phyloP scores from a whole-genome alignment of 176 grass and related monocot genomes.

The Aegilops speltoides region DNA sequence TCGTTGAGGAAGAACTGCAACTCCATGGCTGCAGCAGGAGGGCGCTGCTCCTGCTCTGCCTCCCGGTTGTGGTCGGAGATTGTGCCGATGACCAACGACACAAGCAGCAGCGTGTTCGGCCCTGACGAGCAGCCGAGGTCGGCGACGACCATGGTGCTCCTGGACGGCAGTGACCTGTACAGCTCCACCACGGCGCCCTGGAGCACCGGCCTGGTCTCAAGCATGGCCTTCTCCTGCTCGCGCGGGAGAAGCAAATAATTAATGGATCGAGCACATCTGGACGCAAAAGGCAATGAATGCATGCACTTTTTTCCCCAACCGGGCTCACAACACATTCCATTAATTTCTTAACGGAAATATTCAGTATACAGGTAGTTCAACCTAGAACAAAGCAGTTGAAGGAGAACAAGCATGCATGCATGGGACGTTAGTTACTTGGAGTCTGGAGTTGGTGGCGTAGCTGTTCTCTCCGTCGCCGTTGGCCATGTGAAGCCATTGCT shows the following conservation, averaged over 20 bases:
- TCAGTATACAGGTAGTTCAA: too few species aligned
- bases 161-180: neutral
- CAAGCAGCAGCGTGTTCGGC: constrained; percentile 29
- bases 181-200: constrained; percentile 16
- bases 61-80: neutral
- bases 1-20: constrained; percentile 63
- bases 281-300: neutral
- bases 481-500: constrained; percentile 18
- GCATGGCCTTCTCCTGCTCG: constrained; percentile 28
- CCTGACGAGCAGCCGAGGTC: constrained; percentile 60
- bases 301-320: too few species aligned
- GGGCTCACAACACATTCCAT: too few species aligned
- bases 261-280: too few species aligned
- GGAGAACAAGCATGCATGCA: too few species aligned
- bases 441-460: constrained; percentile 32
- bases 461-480: constrained; percentile 6
- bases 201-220: constrained; percentile 19
- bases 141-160: constrained; percentile 33
- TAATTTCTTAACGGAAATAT: too few species aligned
- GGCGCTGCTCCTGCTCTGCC: neutral
- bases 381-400: too few species aligned
- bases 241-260: too few species aligned
- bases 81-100: constrained; percentile 23
- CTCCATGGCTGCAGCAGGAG: neutral
- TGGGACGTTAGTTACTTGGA: neutral